A percentile compares a stretch with the other conserved stretches of the same genome.
phyloP scores from a whole-genome alignment of 2,329 filamentous ascomycete genomes.

The Cryphonectria naterciae region DNA sequence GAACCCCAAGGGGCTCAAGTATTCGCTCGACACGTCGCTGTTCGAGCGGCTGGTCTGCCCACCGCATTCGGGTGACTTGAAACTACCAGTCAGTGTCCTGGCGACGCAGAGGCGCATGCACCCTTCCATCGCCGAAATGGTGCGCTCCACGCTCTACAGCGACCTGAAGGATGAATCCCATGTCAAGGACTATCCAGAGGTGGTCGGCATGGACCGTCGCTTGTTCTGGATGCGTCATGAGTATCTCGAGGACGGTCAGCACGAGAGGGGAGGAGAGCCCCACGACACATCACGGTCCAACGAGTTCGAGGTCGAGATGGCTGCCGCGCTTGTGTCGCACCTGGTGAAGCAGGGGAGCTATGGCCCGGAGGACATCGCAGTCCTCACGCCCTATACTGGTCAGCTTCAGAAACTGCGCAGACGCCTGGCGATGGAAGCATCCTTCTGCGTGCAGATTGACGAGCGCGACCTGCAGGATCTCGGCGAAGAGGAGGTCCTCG shows the following conservation, averaged over 20 bases:
- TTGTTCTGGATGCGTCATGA: slow-evolving; percentile 68
- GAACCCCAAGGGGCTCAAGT: slow-evolving; percentile 50
- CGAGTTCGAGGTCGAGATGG: slow-evolving; percentile 66
- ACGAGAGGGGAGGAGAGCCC: slow-evolving; percentile 35
- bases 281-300: slow-evolving; percentile 56
- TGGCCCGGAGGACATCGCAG: slow-evolving; percentile 63
- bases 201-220: slow-evolving; percentile 56
- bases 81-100: slow-evolving; percentile 25
- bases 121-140: slow-evolving; percentile 62
- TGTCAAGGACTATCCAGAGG: slow-evolving; percentile 47
- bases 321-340: slow-evolving; percentile 64
- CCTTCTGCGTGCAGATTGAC: slow-evolving; percentile 65
- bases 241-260: slow-evolving; percentile 46
- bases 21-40: slow-evolving; percentile 61
- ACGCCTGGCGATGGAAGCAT: slow-evolving; percentile 41
- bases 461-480: slow-evolving; percentile 66
- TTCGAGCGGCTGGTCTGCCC: slow-evolving; percentile 60
- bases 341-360: slow-evolving; percentile 69
- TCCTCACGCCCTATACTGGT: slow-evolving; percentile 69
- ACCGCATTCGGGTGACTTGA: slow-evolving; percentile 12
- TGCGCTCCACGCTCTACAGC: slow-evolving; percentile 62
- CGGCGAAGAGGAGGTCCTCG: slow-evolving; percentile 40
- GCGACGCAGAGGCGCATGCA: slow-evolving; percentile 65
- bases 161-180: slow-evolving; percentile 53
- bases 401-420: slow-evolving; percentile 58